Evolutionary conservation across 768 basidiomycete species (phyloP), one percentile per base, ranked within the genome.

Genomic region (Auriscalpium vulgare): DNA sequence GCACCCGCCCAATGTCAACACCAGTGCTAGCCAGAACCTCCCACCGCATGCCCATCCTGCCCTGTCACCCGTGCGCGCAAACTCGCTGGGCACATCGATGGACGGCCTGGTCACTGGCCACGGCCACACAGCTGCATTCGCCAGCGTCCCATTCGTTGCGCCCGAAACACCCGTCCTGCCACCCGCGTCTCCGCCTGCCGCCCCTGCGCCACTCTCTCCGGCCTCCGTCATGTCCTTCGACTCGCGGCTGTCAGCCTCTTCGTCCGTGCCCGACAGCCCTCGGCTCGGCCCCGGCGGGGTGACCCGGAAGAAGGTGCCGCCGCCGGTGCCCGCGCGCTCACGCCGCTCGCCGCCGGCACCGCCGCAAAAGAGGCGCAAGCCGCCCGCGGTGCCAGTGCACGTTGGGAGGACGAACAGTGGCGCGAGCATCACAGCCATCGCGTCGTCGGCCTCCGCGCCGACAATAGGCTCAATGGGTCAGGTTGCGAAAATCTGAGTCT

Each of bases 321-420:
- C 55, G 11, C 55, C 60, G 16, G 53, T 61, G 10, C 50, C 61
- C 13, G 48, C 55, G 16, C 57, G 19, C 17, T 16, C 23, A n/a
- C 60, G 67, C 23, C 56, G 82, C 54, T 72, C 78, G 4, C 78
- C 87, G 2, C 84, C 87, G 0, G 83, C 88, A n/a, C 78, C 83
- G 10, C 78, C 83, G 10, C 78, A 78, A 3, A 82, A 82, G 64
- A 75, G 87, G 47, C 72, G 88, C 64, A 87, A 86, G 62, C 82
- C 88, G 1, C 88, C 88, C 37, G 84, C 87, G 14, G 75, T 85
- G 47, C 86, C 88, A 10, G 69, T 51, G 10, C 60, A 77, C 1
- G 54, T 61, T 13, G 74, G 72, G 35, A 73, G 67, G 50, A 77
- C 76, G 0, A 74, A 77, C 54, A 64, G 77, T 13, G 83, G 81